Evolutionary conservation across 306 rosid genomes (phyloP).

Genomic region (Corylus avellana): DNA sequence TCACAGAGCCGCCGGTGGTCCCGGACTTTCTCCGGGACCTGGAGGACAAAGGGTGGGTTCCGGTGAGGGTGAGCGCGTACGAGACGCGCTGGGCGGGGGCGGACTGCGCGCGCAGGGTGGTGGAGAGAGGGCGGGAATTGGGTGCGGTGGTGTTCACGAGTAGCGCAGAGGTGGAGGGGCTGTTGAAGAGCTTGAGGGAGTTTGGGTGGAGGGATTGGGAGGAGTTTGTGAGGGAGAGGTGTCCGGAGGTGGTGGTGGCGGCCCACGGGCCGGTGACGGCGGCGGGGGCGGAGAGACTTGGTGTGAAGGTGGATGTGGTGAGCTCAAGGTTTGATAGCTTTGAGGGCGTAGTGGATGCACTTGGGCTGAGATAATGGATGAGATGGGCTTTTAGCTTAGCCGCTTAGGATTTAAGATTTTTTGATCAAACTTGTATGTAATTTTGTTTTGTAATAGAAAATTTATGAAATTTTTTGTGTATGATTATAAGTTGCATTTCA

Average conservation of each 20-base stretch:
- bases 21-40: conserved; percentile 59
- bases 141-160: conserved; percentile 73
- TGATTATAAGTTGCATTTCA: too few relatives aligned
- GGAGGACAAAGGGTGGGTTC: conserved; percentile 41
- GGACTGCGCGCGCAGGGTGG: conserved; percentile 53
- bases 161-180: conserved; percentile 82
- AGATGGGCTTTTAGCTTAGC: background rate
- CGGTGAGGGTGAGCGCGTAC: conserved; percentile 61
- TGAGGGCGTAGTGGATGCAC: conserved; percentile 62
- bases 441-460: too few relatives aligned
- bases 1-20: conserved; percentile 75
- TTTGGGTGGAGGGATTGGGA: conserved; percentile 51
- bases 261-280: conserved; percentile 78
- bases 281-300: conserved; percentile 61
- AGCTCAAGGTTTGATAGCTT: conserved; percentile 70
- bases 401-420: too few relatives aligned
- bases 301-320: conserved; percentile 68
- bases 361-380: conserved; percentile 36
- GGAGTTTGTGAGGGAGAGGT: conserved; percentile 40
- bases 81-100: conserved; percentile 77
- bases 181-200: conserved; percentile 60
- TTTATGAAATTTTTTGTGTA: too few relatives aligned
- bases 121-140: conserved; percentile 43
- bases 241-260: conserved; percentile 56
- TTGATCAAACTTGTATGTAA: too few relatives aligned